Conservation (phyloP, 257 asterid species). For the Plantago elongata region DNA sequence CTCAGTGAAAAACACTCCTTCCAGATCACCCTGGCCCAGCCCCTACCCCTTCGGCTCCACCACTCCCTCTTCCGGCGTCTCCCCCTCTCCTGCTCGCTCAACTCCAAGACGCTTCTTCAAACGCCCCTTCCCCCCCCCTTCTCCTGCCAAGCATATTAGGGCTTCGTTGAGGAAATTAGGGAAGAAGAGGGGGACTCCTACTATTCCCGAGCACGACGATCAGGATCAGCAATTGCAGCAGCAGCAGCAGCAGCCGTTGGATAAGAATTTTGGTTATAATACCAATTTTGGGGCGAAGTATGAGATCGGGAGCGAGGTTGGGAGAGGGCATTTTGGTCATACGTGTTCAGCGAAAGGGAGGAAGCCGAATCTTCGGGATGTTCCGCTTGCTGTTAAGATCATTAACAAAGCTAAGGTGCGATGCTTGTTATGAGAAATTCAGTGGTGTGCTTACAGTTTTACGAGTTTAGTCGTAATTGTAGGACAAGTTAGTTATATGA, state of each 20-base stretch:
- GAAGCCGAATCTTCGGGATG: constrained; percentile 77
- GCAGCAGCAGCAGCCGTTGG: constrained; percentile 44
- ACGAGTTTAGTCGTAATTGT: too few species aligned
- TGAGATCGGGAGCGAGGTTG: constrained; percentile 93
- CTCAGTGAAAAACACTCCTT: constrained; percentile 49
- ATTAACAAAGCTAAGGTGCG: constrained; percentile 64
- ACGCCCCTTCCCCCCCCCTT: constrained; percentile 89
- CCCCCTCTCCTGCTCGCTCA: constrained; percentile 89
- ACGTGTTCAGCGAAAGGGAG: constrained; percentile 76
- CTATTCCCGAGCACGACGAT: constrained; percentile 74
- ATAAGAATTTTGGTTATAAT: constrained; percentile 79
- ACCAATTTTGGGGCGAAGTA: constrained; percentile 84
- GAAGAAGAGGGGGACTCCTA: constrained; percentile 46
- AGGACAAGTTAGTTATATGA: too few species aligned
- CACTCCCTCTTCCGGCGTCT: constrained; percentile 45
- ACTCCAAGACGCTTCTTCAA: constrained; percentile 80
- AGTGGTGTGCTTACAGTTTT: too few species aligned
- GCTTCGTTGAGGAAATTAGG: constrained; percentile 75
- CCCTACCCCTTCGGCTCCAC: constrained; percentile 65
- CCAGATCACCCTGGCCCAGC: constrained; percentile 84
- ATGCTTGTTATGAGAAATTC: not conserved
- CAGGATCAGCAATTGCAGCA: constrained; percentile 22
- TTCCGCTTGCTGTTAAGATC: constrained; percentile 85
- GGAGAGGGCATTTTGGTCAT: constrained; percentile 96
- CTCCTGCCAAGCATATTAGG: constrained; percentile 95